Evolutionary conservation across 805 yeast species (phyloP), one percentile per base, ranked within the genome.

Genomic region (Schwanniomyces vanrijiae): DNA sequence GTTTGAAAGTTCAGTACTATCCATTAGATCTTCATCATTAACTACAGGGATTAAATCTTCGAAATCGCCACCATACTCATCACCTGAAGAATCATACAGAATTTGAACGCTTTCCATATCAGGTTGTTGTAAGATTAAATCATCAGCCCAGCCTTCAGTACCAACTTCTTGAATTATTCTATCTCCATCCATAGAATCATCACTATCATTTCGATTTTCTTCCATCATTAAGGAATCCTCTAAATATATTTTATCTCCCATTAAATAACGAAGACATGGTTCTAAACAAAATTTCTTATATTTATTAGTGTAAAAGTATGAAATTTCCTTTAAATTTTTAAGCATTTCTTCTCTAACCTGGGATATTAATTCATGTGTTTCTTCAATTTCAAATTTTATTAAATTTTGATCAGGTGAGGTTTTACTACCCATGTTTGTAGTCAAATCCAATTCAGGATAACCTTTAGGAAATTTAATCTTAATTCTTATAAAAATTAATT

Each of bases 181-280:
- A 9, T 57, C 60, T 4, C 49, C 55, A 9, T 55, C 62, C 18
- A 44, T 60, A n/a, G 52, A 69, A 7, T 53, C 60, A 50, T 58
- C 63, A 8, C 56, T 59, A 9, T 47, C 53, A 13, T 55, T 59
- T 3, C 54, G 55, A 6, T 48, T 45, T 5, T 51, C 47, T 3
- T 55, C 65, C 10, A 56, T 47, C 64, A 69, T 61, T 24, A 61
- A 42, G 0, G 60, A 56, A 31, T 75, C 78, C 22, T 65, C 63
- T 31, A 75, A 53, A 9, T 77, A 77, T 7, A 86, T 72, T 45
- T 81, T 78, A 53, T 90, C 97, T 3, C 99, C 99, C 71, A 90
- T 71, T 2, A 94, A 68, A 56, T 73, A 86, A 38, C 96, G 62
- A 46, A 92, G 63, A 55, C 91, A 82, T 1, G 87, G 84, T 59